Evolutionary conservation across 2,329 filamentous ascomycete species (phyloP), one percentile per base, ranked within the genome.

Genomic region (Colletotrichum filicis): DNA sequence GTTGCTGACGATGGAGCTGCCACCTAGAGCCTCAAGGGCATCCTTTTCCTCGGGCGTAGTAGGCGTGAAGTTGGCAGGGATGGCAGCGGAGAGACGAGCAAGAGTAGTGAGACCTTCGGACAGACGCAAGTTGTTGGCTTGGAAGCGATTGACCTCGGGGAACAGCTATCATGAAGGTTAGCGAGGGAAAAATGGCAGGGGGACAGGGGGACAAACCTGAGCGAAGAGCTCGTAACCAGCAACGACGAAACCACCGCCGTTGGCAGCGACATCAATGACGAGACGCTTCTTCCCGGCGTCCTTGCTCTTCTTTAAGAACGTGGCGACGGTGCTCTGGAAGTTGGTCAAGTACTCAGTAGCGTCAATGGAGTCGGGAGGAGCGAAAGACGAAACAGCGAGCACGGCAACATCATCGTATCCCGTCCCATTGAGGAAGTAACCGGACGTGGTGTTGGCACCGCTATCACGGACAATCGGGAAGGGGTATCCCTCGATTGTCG

Each of bases 171-270:
- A 24, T 8, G 0, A 8, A 0, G 16, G 26, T 63, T 28, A 61
- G 37, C 35, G 1, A 22, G 5, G 12, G 11, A 60, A 22, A 5
- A 32, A 67, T 42, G 65, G 55, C 3, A 52, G 89, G 88, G 9
- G 9, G 11, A 12, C 11, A 12, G 11, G 0, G 91, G 82, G 19
- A 66, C 71, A 22, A 22, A 74, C 71, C 78, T 88, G 82, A 66
- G 88, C 88, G 82, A 92, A 92, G 30, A 92, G 83, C 77, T 92
- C 90, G 75, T 90, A 91, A 19, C 88, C 90, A n/a, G 88, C 85
- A 8, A 90, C 78, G 57, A 92, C 87, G 16, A 85, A 86, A 28
- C 91, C 90, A 55, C 91, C 91, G 2, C 86, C 87, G 75, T 92
- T 92, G 59, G 85, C 85, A 4, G 85, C 86, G 6, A 92, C 80